These are phyloP conservation scores for Inosperma sp. DNA, from an alignment of 768 basidiomycete genomes.

Conservation along the genomic window DNA sequence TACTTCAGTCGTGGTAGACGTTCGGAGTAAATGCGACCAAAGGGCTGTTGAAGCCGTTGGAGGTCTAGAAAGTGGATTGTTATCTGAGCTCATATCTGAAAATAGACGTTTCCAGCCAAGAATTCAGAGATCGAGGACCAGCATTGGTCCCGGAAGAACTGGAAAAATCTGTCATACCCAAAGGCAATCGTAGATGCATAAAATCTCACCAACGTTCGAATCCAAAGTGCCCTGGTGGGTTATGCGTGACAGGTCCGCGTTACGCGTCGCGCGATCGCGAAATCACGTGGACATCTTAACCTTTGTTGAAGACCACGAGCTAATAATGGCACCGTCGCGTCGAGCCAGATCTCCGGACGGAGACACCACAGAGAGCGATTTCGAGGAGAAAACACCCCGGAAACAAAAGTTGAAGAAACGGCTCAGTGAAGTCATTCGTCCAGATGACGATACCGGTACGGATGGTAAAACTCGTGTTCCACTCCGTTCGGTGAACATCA, in stretches of 20 bases:
- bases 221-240: too few species aligned
- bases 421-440: constrained; percentile 52
- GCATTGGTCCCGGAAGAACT: too few species aligned
- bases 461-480: constrained; percentile 37
- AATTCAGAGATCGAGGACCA: too few species aligned
- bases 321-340: constrained; percentile 35
- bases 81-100: too few species aligned
- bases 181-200: too few species aligned
- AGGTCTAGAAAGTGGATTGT: constrained; percentile 22
- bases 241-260: constrained; percentile 8
- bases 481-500: constrained; percentile 52
- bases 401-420: constrained; percentile 50
- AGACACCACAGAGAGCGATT: constrained; percentile 37
- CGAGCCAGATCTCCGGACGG: constrained; percentile 38
- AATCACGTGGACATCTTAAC: constrained; percentile 34
- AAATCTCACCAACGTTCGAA: too few species aligned
- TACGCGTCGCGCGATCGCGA: constrained; percentile 22
- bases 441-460: constrained; percentile 38
- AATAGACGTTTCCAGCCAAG: too few species aligned
- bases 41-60: constrained; percentile 35
- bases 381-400: constrained; percentile 35
- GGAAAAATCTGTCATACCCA: too few species aligned
- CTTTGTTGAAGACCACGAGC: constrained; percentile 40
- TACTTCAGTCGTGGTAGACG: constrained; percentile 31
- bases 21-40: constrained; percentile 58